Percentiles rank a stretch among this genome's conserved stretches.
These are phyloP conservation scores for Clitopilus passeckerianus DNA, from an alignment of 768 basidiomycete genomes.

Conservation along the genomic window DNA sequence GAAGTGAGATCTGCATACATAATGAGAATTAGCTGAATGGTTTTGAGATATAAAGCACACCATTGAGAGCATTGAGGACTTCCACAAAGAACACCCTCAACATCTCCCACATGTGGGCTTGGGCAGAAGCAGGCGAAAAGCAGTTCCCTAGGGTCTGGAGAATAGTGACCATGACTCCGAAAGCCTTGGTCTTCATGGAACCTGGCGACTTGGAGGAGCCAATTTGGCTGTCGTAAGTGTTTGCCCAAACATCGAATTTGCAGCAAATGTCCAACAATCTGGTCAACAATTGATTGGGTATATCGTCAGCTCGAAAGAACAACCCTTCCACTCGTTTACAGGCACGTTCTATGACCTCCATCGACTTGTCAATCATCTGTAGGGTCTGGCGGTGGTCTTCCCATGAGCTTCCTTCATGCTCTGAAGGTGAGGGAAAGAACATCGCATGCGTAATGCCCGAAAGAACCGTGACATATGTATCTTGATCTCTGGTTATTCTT, in stretches of 20 bases:
- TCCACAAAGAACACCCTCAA: conserved; percentile 36
- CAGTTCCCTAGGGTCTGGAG: conserved; percentile 42
- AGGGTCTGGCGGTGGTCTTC: conserved; percentile 52
- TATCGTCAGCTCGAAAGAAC: conserved; percentile 37
- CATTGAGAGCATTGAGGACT: conserved; percentile 33
- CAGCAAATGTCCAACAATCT: conserved; percentile 50
- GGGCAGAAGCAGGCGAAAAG: conserved; percentile 20
- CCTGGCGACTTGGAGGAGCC: conserved; percentile 34
- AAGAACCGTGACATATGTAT: conserved; percentile 46
- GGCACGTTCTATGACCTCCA: conserved; percentile 50
- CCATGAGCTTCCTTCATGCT: conserved; percentile 35
- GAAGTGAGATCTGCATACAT: conserved; percentile 7
- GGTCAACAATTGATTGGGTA: conserved; percentile 45
- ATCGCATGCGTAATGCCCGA: conserved; percentile 48
- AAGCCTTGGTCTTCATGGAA: conserved; percentile 42
- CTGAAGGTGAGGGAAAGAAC: conserved; percentile 51
- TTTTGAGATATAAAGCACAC: conserved; percentile 25
- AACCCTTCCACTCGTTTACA: conserved; percentile 46
- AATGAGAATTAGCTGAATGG: conserved; percentile 19
- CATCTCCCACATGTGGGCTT: conserved; percentile 34
- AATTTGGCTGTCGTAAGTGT: neutral
- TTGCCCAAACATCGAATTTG: conserved; percentile 47
- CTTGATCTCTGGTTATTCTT: conserved; percentile 8
- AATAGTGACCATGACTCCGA: conserved; percentile 36
- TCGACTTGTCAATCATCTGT: conserved; percentile 44